phyloP scores from a whole-genome alignment of 371 early-diverging fungal species.

The Apophysomyces ossiformis region DNA sequence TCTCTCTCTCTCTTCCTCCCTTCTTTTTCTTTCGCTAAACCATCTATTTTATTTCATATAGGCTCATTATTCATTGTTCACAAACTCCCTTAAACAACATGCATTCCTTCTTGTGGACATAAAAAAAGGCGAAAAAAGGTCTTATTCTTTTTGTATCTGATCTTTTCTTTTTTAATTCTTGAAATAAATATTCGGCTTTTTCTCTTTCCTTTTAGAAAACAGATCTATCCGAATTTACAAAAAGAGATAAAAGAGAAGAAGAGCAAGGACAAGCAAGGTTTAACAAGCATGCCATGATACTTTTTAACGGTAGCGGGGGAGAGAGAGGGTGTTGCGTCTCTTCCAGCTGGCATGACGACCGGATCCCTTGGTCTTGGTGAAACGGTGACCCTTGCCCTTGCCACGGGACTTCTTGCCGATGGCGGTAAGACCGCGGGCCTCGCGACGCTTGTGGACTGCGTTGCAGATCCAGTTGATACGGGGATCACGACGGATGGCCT shows the following conservation, averaged over 20 bases:
- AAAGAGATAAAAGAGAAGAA: not conserved
- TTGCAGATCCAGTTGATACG: slow-evolving; percentile 99
- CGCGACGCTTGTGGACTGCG: slow-evolving; percentile 98
- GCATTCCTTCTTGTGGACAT: not conserved
- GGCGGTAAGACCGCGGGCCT: slow-evolving; percentile 97
- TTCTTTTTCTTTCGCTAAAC: not conserved
- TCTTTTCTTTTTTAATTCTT: slow-evolving; percentile 1
- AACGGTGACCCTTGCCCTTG: slow-evolving; percentile 95
- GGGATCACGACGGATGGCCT: slow-evolving; percentile 97
- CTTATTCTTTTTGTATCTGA: slow-evolving; percentile 1
- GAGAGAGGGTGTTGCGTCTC: slow-evolving; percentile 74
- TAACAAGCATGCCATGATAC: not conserved
- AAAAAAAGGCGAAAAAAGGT: not conserved
- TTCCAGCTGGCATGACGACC: slow-evolving; percentile 58
- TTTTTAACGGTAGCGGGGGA: slow-evolving; percentile 78
- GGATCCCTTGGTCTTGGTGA: slow-evolving; percentile 77
- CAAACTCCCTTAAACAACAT: no score
- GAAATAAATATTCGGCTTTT: not conserved
- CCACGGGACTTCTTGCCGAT: slow-evolving; percentile 98
- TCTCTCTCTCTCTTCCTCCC: not conserved
- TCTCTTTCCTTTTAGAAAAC: not conserved
- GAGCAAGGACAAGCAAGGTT: not conserved
- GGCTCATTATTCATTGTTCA: no score
- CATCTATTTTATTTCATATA: no score
- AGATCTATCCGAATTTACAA: not conserved